Evolutionary conservation across 176 grass and related monocot species (phyloP).

Genomic region (Hsuehochloa calcarea): DNA sequence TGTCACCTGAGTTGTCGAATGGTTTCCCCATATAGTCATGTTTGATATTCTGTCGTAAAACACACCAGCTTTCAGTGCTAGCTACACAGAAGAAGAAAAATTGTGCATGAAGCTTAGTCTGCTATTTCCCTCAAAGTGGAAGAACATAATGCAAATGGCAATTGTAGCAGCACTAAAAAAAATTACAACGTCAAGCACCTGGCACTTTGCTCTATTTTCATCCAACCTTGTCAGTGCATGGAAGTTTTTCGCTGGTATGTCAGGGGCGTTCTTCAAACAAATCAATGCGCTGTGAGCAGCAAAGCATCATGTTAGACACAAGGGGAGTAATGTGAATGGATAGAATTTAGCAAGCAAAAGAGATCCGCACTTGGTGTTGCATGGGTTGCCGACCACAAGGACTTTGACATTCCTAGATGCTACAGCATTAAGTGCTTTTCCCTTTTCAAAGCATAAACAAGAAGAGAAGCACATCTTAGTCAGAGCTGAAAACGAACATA

Average conservation of each 20-base stretch:
- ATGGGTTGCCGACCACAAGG: conserved; percentile 55
- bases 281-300: conserved; percentile 47
- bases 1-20: conserved; percentile 62
- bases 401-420: conserved; percentile 55
- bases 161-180: neutral
- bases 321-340: neutral
- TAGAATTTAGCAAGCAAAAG: neutral
- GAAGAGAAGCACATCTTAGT: neutral
- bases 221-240: conserved; percentile 63
- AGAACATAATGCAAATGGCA: neutral
- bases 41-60: conserved; percentile 46
- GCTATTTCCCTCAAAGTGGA: conserved; percentile 8
- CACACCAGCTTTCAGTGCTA: conserved; percentile 45
- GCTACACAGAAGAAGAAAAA: conserved; percentile 13
- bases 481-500: neutral
- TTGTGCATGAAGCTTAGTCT: neutral
- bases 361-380: conserved; percentile 54
- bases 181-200: conserved; percentile 17
- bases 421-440: conserved; percentile 60
- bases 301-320: neutral
- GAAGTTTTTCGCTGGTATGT: conserved; percentile 60
- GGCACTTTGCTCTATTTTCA: conserved; percentile 71
- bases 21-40: conserved; percentile 61
- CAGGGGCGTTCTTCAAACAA: conserved; percentile 65
- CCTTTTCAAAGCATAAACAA: conserved; percentile 32